These are phyloP conservation scores for Hortaea werneckii DNA, from an alignment of 2,329 filamentous ascomycete genomes.

Conservation along the genomic window DNA sequence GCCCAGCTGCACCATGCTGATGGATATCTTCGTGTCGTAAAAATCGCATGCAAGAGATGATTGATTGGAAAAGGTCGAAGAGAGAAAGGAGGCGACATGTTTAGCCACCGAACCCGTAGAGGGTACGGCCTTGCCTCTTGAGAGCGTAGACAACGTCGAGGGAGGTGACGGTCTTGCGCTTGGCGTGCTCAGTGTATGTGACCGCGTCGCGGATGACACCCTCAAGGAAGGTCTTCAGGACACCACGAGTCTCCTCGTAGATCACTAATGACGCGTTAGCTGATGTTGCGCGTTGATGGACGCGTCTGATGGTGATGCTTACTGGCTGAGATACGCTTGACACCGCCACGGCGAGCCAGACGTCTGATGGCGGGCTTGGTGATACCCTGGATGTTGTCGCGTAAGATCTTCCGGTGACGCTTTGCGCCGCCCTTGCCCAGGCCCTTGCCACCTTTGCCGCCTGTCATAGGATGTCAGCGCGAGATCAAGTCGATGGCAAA, in stretches of 20 bases:
- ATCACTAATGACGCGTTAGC: conserved; percentile 46
- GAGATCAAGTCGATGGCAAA: conserved; percentile 4
- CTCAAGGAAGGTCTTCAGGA: conserved; percentile 76
- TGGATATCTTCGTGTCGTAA: conserved; percentile 24
- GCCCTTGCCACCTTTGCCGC: conserved; percentile 93
- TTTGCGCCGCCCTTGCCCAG: conserved; percentile 97
- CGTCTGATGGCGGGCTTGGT: conserved; percentile 97
- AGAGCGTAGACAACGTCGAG: conserved; percentile 55
- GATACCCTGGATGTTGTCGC: conserved; percentile 99
- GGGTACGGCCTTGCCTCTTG: conserved; percentile 54
- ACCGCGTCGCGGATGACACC: conserved; percentile 69
- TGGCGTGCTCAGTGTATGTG: conserved; percentile 75
- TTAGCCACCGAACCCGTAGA: conserved; percentile 61
- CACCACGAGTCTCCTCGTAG: conserved; percentile 74
- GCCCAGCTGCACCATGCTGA: conserved; percentile 23
- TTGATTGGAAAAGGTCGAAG: conserved; percentile 4
- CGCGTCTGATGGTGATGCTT: conserved; percentile 20
- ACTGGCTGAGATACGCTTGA: conserved; percentile 99
- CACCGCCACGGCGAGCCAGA: conserved; percentile 98
- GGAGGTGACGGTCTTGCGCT: conserved; percentile 62
- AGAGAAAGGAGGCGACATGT: conserved; percentile 14
- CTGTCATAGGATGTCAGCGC: conserved; percentile 38
- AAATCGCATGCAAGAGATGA: conserved; percentile 21
- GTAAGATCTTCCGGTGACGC: conserved; percentile 98
- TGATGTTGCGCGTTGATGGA: conserved; percentile 9